A percentile compares a stretch with the other conserved stretches of the same genome.
phyloP scores from a whole-genome alignment of 2,329 filamentous ascomycete genomes.

The Fusarium sp. region DNA sequence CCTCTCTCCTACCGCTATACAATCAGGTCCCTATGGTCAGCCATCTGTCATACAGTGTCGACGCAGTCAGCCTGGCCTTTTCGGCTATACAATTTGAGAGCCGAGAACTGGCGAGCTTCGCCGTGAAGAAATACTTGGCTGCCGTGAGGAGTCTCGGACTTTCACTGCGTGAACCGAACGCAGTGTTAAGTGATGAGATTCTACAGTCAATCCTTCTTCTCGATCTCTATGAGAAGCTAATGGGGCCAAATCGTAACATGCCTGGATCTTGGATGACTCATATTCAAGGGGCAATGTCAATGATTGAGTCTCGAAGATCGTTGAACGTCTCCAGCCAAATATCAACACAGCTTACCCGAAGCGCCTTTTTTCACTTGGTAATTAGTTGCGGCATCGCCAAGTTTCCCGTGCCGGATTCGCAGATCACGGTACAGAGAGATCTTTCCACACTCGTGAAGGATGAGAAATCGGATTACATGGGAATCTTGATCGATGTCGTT shows the following conservation, averaged over 20 bases:
- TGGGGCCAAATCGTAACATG: neutral
- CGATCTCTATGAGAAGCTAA: neutral
- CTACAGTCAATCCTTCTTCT: neutral
- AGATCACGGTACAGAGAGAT: too few relatives aligned
- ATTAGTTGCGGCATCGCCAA: neutral
- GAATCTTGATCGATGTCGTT: too few relatives aligned
- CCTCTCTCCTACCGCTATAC: neutral
- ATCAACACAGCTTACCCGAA: neutral
- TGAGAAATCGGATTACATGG: too few relatives aligned
- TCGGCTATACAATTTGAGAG: neutral
- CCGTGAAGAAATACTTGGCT: neutral
- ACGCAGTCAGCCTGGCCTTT: neutral
- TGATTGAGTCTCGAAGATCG: neutral
- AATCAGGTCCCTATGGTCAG: neutral
- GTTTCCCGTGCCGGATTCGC: too few relatives aligned
- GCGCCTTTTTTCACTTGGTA: neutral
- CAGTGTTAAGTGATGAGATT: neutral
- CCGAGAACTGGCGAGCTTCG: neutral
- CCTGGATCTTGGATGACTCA: neutral
- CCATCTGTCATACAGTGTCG: neutral
- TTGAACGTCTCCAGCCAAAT: neutral
- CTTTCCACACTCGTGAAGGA: too few relatives aligned
- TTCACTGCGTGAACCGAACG: neutral
- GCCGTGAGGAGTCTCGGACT: neutral
- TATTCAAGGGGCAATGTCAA: neutral